Evolutionary conservation across 768 basidiomycete species (phyloP), one percentile per base, ranked within the genome.

Genomic region (Sutorius australiensis): DNA sequence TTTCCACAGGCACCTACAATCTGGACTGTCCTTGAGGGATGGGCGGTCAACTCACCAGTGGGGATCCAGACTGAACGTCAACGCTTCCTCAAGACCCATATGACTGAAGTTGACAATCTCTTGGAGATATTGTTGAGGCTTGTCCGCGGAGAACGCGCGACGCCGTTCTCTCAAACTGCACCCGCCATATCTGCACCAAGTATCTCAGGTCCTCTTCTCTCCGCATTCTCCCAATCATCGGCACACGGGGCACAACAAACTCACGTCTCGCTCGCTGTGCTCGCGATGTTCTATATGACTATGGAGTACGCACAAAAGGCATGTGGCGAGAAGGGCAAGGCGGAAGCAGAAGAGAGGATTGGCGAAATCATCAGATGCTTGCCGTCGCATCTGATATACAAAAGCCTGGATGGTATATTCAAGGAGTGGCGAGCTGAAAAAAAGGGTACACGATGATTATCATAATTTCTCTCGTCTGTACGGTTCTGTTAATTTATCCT

Each of bases 341-440:
- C 55, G 6, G 87, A 91, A 67, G 84, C 86, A 2, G 87, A 92
- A 67, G 82, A 82, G 59, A 79, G 81, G 53, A 77, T 92, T 32
- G 87, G 89, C 16, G 94, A 98, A 72, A 91, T 99, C 59, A 87
- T 99, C 55, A 79, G 92, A 63, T 87, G 84, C 65, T 67, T 99
- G 57, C 95, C 97, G 31, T 84, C 85, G 30, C 87, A 92, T 67
- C 74, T 95, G 59, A 80, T 95, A 55, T 89, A 91, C 73, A 91
- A 91, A 73, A 91, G 89, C 64, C 69, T 98, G 67, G 97, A 99
- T 71, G 89, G 90, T 30, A 89, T 98, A 62, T 98, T 94, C 74
- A 91, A 90, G 66, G 93, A 95, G 66, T 92, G 89, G 89, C 77
- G 84, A 64, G 83, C 84, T 49, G 87, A 89, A 61, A 91, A 89